Conservation (phyloP, 805 yeast species). For the Yarrowia hollandica region DNA sequence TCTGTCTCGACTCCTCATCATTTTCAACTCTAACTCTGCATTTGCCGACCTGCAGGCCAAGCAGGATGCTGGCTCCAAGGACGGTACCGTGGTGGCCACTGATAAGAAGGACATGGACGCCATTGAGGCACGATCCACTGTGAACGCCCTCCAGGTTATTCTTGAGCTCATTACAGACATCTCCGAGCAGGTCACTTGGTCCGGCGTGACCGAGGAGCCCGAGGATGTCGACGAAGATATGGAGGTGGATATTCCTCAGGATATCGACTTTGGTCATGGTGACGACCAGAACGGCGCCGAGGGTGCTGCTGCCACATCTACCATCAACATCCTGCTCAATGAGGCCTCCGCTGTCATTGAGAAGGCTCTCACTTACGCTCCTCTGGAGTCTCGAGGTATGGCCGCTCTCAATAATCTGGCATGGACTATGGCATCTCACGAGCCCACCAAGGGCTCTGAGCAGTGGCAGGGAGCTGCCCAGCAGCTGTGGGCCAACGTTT, state of each 20-base stretch:
- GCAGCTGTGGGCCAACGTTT: constrained; percentile 36
- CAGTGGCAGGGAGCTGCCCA: constrained; percentile 44
- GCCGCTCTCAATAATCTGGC: constrained; percentile 69
- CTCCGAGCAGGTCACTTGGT: constrained; percentile 54
- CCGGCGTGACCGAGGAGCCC: constrained; percentile 27
- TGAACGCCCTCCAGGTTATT: constrained; percentile 67
- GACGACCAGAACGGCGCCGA: constrained; percentile 21
- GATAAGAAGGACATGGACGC: constrained; percentile 32
- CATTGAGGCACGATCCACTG: constrained; percentile 41
- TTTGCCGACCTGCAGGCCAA: constrained; percentile 25
- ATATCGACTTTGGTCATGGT: constrained; percentile 5
- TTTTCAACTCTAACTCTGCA: constrained; percentile 31
- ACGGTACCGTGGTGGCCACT: constrained; percentile 34
- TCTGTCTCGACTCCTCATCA: constrained; percentile 30
- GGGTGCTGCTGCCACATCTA: constrained; percentile 32
- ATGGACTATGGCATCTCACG: constrained; percentile 51
- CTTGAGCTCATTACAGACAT: constrained; percentile 76
- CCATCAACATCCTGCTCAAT: constrained; percentile 29
- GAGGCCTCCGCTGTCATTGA: constrained; percentile 37
- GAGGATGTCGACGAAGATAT: constrained; percentile 33
- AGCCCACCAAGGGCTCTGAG: constrained; percentile 38
- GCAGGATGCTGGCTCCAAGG: constrained; percentile 32
- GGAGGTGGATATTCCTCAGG: constrained; percentile 30
- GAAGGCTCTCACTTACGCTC: constrained; percentile 42
- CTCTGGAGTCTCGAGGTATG: constrained; percentile 56